Conservation (phyloP, 768 basidiomycete species). For the Mycena maculata region DNA sequence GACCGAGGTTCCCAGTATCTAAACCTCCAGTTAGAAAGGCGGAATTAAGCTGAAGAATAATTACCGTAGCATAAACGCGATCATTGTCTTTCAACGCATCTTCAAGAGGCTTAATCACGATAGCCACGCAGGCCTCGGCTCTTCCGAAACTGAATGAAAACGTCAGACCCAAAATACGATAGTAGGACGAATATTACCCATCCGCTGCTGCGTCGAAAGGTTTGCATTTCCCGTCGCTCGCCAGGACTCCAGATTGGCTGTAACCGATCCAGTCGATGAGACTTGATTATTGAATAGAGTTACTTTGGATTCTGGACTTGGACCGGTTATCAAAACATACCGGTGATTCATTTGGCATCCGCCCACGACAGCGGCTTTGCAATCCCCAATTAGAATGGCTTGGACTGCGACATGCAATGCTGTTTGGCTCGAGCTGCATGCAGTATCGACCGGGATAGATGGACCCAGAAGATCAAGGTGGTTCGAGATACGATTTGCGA, state of each 20-base stretch:
- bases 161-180: not conserved
- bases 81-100: slow-evolving; percentile 53
- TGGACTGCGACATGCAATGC: slow-evolving; percentile 54
- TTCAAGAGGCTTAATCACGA: slow-evolving; percentile 55
- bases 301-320: no score
- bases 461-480: slow-evolving; percentile 43
- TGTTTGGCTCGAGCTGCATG: slow-evolving; percentile 51
- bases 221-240: slow-evolving; percentile 48
- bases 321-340: slow-evolving; percentile 34
- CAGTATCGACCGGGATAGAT: slow-evolving; percentile 52
- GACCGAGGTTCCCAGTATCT: slow-evolving; percentile 56
- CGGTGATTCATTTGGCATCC: slow-evolving; percentile 46
- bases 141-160: slow-evolving; percentile 47
- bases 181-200: no score
- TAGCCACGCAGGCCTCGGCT: slow-evolving; percentile 51
- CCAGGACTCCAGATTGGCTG: slow-evolving; percentile 39
- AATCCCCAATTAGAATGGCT: slow-evolving; percentile 48
- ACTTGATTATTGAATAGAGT: no score
- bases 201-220: slow-evolving; percentile 47
- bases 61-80: slow-evolving; percentile 54
- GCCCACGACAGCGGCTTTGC: slow-evolving; percentile 52
- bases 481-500: slow-evolving; percentile 45
- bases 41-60: slow-evolving; percentile 12
- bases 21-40: slow-evolving; percentile 3
- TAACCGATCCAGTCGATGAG: slow-evolving; percentile 41